Conservation (phyloP, 352 stramenopile genomes). For the Globisporangium rhizosaccharum region DNA sequence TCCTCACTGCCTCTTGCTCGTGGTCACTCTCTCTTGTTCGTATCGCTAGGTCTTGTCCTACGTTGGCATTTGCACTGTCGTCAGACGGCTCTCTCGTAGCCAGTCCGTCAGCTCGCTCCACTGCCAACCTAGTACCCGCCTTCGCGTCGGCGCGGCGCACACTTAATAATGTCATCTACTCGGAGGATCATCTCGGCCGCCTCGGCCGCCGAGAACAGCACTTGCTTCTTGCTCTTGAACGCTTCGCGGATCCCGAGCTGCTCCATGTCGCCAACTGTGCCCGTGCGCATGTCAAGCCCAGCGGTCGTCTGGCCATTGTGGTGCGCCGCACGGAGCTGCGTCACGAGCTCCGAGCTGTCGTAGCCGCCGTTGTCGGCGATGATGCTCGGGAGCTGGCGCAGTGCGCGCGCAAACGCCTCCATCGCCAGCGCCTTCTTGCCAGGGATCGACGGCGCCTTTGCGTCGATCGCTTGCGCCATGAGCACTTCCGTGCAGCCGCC, state of each 20-base stretch:
- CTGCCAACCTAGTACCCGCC: slow-evolving; percentile 26
- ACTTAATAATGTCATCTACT: slow-evolving; percentile 99
- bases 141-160: slow-evolving; percentile 77
- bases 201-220: slow-evolving; percentile 96
- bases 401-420: slow-evolving; percentile 94
- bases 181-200: slow-evolving; percentile 99
- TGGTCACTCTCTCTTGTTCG: too few relatives aligned
- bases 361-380: slow-evolving; percentile 99
- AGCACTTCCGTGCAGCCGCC: slow-evolving; percentile 96
- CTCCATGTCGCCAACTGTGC: slow-evolving; percentile 95
- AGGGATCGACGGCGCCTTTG: slow-evolving; percentile 88
- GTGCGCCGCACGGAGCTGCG: slow-evolving; percentile 93
- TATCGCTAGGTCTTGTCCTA: too few relatives aligned
- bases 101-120: too few relatives aligned
- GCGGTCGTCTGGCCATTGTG: slow-evolving; percentile 86
- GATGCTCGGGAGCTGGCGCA: slow-evolving; percentile 96
- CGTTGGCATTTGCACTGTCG: too few relatives aligned
- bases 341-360: slow-evolving; percentile 97
- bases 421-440: slow-evolving; percentile 99
- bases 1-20: too few relatives aligned
- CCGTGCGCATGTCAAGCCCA: slow-evolving; percentile 97
- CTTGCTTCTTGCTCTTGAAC: slow-evolving; percentile 95
- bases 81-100: too few relatives aligned
- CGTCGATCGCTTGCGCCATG: slow-evolving; percentile 93
- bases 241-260: slow-evolving; percentile 96